Conservation (phyloP, 352 stramenopile species). For the Phytopythium helicoides region DNA sequence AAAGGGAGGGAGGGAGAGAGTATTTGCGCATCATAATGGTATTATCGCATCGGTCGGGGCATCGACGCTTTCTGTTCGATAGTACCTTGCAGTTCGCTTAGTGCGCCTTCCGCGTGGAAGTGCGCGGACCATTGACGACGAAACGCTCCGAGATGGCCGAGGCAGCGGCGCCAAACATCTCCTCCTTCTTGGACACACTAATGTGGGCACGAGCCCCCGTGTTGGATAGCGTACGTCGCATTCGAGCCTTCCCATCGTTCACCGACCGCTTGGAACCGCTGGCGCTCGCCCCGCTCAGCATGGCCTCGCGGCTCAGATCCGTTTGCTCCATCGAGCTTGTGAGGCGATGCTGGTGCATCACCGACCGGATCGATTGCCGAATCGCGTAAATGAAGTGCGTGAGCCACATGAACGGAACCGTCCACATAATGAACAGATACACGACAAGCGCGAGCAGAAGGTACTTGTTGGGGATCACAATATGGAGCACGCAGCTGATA, state of each 20-base stretch:
- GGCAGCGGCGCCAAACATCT: constrained; percentile 77
- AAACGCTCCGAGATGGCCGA: constrained; percentile 80
- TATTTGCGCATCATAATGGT: neutral
- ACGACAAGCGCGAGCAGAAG: constrained; percentile 69
- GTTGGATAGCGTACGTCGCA: constrained; percentile 60
- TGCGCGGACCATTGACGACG: constrained; percentile 40
- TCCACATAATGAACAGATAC: constrained; percentile 82
- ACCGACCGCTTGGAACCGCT: constrained; percentile 11
- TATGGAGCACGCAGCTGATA: constrained; percentile 82
- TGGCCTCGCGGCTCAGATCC: constrained; percentile 42
- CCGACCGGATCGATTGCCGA: constrained; percentile 59
- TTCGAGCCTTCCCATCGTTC: constrained; percentile 36
- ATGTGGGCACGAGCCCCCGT: constrained; percentile 57
- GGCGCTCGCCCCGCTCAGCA: constrained; percentile 19
- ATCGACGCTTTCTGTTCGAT: too few relatives aligned
- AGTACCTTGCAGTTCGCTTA: constrained; percentile 9
- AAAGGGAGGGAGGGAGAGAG: neutral
- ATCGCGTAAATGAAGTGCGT: constrained; percentile 63
- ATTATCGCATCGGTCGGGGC: too few relatives aligned
- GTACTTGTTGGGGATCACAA: constrained; percentile 85
- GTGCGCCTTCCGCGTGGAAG: constrained; percentile 19
- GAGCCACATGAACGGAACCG: constrained; percentile 74
- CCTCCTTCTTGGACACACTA: constrained; percentile 82
- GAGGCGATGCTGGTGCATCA: constrained; percentile 79
- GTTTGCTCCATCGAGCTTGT: constrained; percentile 57